These are phyloP conservation scores for Anaeromyces robustus DNA, from an alignment of 192 early-diverging fungal species.

Conservation along the genomic window DNA sequence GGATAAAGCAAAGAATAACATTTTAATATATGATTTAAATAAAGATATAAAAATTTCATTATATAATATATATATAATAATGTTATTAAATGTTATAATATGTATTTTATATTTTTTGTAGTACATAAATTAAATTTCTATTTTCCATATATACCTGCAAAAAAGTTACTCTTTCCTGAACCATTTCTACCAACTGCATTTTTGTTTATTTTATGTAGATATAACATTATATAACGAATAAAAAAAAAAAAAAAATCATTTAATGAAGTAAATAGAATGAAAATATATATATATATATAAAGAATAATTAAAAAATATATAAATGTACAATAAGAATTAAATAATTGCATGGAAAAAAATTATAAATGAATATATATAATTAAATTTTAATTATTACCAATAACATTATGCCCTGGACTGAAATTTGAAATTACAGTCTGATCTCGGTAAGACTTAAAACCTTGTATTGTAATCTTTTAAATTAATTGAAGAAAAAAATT, in stretches of 20 bases:
- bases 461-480: constrained; percentile 73
- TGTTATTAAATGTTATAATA: background rate
- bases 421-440: constrained; percentile 87
- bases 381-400: constrained; percentile 39
- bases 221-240: too few relatives aligned
- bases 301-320: background rate
- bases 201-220: background rate
- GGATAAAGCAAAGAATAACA: background rate
- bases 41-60: too few relatives aligned
- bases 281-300: background rate
- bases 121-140: background rate
- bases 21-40: too few relatives aligned
- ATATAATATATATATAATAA: background rate
- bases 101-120: background rate
- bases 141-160: constrained; percentile 55
- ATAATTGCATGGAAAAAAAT: background rate
- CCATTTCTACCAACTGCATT: constrained; percentile 81
- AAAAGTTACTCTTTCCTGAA: constrained; percentile 96
- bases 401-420: constrained; percentile 84
- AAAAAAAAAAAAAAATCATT: too few relatives aligned
- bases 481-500: too few relatives aligned
- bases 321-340: too few relatives aligned
- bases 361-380: background rate
- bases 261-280: too few relatives aligned
- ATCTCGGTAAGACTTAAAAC: constrained; percentile 97